Evolutionary conservation across 495 filamentous ascomycete genomes (phyloP).

Genomic region (Talaromyces borbonicus): DNA sequence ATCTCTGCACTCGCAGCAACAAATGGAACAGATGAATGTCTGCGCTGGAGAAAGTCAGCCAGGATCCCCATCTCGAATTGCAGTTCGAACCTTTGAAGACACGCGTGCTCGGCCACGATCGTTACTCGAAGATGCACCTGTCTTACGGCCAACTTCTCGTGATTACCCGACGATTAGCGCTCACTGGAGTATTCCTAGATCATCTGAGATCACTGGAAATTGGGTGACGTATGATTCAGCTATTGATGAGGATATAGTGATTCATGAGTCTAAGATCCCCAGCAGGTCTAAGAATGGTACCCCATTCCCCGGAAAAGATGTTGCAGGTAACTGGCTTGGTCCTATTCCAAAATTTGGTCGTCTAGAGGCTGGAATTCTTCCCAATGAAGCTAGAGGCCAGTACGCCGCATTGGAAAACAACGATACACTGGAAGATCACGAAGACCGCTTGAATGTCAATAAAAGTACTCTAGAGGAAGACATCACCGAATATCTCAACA

Average conservation of each 20-base stretch:
- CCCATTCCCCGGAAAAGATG: conserved; percentile 25
- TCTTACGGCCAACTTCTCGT: conserved; percentile 20
- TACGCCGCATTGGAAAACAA: conserved; percentile 29
- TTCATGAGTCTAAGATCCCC: not conserved
- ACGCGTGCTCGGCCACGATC: conserved; percentile 15
- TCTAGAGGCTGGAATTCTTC: conserved; percentile 22
- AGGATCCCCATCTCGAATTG: conserved; percentile 17
- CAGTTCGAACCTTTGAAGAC: conserved; percentile 18
- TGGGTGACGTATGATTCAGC: conserved; percentile 53
- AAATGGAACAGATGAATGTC: conserved; percentile 23
- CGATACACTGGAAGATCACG: conserved; percentile 28
- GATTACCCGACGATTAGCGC: conserved; percentile 17
- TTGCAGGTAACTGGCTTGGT: conserved; percentile 30
- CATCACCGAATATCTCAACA: conserved; percentile 15
- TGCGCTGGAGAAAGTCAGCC: conserved; percentile 15
- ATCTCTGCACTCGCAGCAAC: conserved; percentile 14
- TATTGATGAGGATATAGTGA: conserved; percentile 11
- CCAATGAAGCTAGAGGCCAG: conserved; percentile 29
- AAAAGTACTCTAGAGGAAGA: conserved; percentile 10
- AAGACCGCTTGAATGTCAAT: conserved; percentile 6
- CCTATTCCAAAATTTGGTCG: conserved; percentile 24
- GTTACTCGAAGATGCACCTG: conserved; percentile 18
- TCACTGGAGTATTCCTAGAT: conserved; percentile 27
- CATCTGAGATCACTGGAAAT: conserved; percentile 39
- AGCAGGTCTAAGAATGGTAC: conserved; percentile 33